Conservation (phyloP, 1,284 basidiomycete species). For the Trichosporon ovoides region DNA sequence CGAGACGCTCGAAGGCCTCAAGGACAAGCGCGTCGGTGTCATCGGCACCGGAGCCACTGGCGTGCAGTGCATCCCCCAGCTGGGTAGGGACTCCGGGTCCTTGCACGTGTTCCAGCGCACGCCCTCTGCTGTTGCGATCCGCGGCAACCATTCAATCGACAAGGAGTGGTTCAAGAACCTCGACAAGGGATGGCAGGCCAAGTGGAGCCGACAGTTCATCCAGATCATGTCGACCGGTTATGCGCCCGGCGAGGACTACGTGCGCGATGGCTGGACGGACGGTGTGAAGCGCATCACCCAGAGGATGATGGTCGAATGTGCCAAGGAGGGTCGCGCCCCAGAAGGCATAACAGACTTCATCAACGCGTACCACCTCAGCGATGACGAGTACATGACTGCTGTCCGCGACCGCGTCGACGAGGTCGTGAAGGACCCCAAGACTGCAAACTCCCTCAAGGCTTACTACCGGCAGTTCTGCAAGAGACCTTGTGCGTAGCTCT, state of each 20-base stretch:
- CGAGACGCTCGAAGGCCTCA: conserved; percentile 9
- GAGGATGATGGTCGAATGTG: conserved; percentile 7
- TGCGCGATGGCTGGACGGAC: conserved; percentile 19
- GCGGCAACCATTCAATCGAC: conserved; percentile 19
- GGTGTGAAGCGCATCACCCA: conserved; percentile 8
- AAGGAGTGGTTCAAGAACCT: conserved; percentile 15
- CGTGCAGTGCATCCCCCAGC: conserved; percentile 13
- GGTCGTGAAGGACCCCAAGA: conserved; percentile 11
- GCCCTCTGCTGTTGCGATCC: conserved; percentile 10
- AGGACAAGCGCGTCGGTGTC: conserved; percentile 13
- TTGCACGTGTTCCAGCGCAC: conserved; percentile 22
- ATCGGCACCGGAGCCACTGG: conserved; percentile 15
- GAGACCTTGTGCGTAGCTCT: neutral
- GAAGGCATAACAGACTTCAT: conserved; percentile 6
- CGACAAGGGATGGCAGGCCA: conserved; percentile 14
- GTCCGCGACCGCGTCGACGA: conserved; percentile 12
- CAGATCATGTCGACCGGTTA: conserved; percentile 8
- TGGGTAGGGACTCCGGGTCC: conserved; percentile 8
- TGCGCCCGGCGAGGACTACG: conserved; percentile 9
- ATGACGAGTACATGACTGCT: conserved; percentile 9
- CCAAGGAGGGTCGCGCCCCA: neutral
- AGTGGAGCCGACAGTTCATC: conserved; percentile 16
- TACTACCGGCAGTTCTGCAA: conserved; percentile 20
- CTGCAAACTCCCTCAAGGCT: conserved; percentile 15
- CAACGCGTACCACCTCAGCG: conserved; percentile 8